Base-by-base conservation (phyloP, 345 rosid genomes). In the Eucalyptus sp. region DNA sequence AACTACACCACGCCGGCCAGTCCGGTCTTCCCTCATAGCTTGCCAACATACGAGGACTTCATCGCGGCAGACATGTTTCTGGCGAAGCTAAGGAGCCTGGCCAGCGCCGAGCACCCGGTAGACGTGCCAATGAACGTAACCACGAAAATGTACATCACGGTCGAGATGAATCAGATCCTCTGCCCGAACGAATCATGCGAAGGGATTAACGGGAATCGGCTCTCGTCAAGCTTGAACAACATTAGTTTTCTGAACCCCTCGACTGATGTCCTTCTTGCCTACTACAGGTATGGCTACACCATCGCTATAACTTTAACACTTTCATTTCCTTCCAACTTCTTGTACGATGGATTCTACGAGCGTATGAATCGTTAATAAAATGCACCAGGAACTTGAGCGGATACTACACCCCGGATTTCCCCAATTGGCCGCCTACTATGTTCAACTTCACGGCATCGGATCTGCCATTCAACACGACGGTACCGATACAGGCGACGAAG, bases 211-310 rank as follows among this genome's bases (percentile, higher is more conserved):
- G 94, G 94, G 44, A 90, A 89, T 14, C 60, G 92, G 43, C 91
- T 93, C 60, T 33, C 93, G 13, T 91, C 96, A 25, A 93, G 95
- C 88, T 84, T 94, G 91, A 94, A 94, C 91, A 94, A 94, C 79
- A 91, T 94, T 13, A 93, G 92, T 29, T 93, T 92, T 48, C 48
- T 87, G 20, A 87, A 91, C 44, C 95, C 95, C 1, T 84, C 89
- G 5, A 81, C 88, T 24, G 91, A 92, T 27, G 43, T 93, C 3
- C 86, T 93, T 24, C 91, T 92, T 89, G 95, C 95, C 48, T 90
- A 92, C 64, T 88, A 90, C 17, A 48, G 86, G 49, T 87, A 54
- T 22, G 52, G 50, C 29, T 7, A 31, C 27, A 37, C 79, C 14
- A 44, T 44, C 4, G 3, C 9, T 10, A 10, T 51, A 31, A 25